phyloP scores from a whole-genome alignment of 371 early-diverging fungal genomes.

The Funneliformis caledonium region DNA sequence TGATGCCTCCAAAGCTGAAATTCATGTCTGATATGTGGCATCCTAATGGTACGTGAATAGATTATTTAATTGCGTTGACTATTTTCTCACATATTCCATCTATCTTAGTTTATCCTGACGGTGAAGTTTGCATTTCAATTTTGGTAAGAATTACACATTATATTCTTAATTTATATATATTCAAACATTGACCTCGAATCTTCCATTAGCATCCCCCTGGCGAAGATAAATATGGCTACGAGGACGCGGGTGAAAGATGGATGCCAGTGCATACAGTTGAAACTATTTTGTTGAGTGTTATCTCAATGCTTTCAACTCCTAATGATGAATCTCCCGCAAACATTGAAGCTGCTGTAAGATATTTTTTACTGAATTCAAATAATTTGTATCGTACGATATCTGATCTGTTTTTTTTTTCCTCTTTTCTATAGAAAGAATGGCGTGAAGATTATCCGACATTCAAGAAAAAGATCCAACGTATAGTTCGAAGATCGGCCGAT shows the following conservation, averaged over 20 bases:
- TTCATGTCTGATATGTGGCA: constrained; percentile 86
- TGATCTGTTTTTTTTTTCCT: background rate
- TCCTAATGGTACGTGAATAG: constrained; percentile 66
- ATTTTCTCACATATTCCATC: constrained; percentile 2
- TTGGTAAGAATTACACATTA: constrained; percentile 59
- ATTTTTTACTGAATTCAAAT: background rate
- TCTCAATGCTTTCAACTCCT: constrained; percentile 90
- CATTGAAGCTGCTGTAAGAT: constrained; percentile 84
- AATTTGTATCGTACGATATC: background rate
- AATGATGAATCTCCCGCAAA: constrained; percentile 94
- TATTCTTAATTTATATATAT: background rate
- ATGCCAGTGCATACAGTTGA: constrained; percentile 94
- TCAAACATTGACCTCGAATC: background rate
- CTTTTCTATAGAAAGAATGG: constrained; percentile 67
- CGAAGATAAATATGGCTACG: constrained; percentile 94
- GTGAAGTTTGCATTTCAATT: constrained; percentile 93
- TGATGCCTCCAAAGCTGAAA: constrained; percentile 84
- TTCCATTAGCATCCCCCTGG: constrained; percentile 67
- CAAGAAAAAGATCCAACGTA: constrained; percentile 74
- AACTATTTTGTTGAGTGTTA: constrained; percentile 86
- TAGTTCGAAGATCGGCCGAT: constrained; percentile 74
- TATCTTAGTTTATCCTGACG: constrained; percentile 73
- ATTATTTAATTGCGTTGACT: background rate
- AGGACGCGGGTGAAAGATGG: constrained; percentile 90
- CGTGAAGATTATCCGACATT: constrained; percentile 71